phyloP scores from a whole-genome alignment of 2,329 filamentous ascomycete species.

The Alternaria novae-zelandiae region DNA sequence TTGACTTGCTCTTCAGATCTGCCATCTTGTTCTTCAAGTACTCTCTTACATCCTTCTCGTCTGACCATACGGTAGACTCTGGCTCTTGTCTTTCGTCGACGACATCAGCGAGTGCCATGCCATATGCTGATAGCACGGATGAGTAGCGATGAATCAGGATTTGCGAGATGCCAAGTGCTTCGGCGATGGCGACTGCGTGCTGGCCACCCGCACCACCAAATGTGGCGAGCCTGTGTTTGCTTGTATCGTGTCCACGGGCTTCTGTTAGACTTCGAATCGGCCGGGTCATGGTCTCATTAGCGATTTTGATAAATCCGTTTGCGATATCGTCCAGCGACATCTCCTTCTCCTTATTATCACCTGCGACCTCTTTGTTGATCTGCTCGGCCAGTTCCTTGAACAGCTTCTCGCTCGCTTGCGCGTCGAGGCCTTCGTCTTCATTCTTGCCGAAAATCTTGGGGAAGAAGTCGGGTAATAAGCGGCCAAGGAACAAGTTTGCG shows the following conservation, averaged over 20 bases:
- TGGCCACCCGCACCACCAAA: constrained; percentile 93
- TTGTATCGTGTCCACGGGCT: constrained; percentile 89
- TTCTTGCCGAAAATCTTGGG: constrained; percentile 94
- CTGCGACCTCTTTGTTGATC: constrained; percentile 77
- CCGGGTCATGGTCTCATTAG: constrained; percentile 89
- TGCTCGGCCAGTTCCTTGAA: constrained; percentile 78
- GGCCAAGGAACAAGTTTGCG: constrained; percentile 84
- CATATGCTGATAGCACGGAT: constrained; percentile 87
- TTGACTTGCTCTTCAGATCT: constrained; percentile 78
- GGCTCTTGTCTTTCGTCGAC: constrained; percentile 90
- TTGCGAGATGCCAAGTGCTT: constrained; percentile 81
- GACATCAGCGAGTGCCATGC: constrained; percentile 91
- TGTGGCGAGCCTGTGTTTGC: constrained; percentile 86
- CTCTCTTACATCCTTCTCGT: constrained; percentile 62
- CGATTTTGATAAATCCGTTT: constrained; percentile 86
- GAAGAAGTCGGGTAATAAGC: constrained; percentile 88
- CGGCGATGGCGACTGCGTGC: constrained; percentile 89
- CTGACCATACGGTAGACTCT: constrained; percentile 66
- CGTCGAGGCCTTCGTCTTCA: constrained; percentile 81
- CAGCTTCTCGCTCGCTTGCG: constrained; percentile 74
- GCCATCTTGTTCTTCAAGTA: constrained; percentile 77
- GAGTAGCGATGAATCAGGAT: constrained; percentile 88
- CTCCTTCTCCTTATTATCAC: constrained; percentile 60
- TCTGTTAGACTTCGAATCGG: constrained; percentile 91
- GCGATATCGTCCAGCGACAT: constrained; percentile 86